Base-by-base conservation (phyloP, 495 filamentous ascomycete species). In the Aspergillus campestris region DNA sequence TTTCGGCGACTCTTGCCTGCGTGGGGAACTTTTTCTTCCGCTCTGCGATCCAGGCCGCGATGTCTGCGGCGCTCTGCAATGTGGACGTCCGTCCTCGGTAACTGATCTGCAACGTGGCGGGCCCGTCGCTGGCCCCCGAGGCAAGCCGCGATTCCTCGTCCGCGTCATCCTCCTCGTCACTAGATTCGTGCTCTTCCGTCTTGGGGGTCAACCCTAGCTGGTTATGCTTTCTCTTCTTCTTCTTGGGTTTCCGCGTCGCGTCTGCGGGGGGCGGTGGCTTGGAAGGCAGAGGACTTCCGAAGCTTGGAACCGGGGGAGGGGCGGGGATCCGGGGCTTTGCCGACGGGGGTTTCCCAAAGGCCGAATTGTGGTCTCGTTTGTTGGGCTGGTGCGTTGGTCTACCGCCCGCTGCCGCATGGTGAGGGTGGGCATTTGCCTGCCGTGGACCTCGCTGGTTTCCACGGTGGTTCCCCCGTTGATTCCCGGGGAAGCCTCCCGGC, bases 21-120 rank as follows among this genome's bases (percentile, higher is more conserved):
- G 89, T 94, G 3, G 89, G 89, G 58, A 74, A 95, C 12, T 79
- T 79, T 52, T 81, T 83, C 55, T 76, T 82, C 15, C 89, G 80
- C 59, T 92, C 87, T 34, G 78, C 80, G 44, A 94, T 80, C 85
- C 87, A 95, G 13, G 80, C 78, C 9, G 77, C 74, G 44, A 94
- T 73, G 45, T 94, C 88, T n/a, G 77, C 66, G 3, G 74, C 59
- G 62, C 78, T 60, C 68, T 84, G 65, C 34, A 69, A 48, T 0
- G 53, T 71, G 5, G 68, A 56, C 1, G 67, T 77, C 13, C 55
- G 57, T 39, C 69, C 66, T 27, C 54, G 61, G 46, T 62, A 73
- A 3, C 65, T 66, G 42, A 77, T 64, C 45, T 72, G 65, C 12
- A 76, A 56, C 28, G 63, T 44, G 7, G 56, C 62, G 7, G 51